Evolutionary conservation across 768 basidiomycete species (phyloP).

Genomic region (Lentinula lateritia): DNA sequence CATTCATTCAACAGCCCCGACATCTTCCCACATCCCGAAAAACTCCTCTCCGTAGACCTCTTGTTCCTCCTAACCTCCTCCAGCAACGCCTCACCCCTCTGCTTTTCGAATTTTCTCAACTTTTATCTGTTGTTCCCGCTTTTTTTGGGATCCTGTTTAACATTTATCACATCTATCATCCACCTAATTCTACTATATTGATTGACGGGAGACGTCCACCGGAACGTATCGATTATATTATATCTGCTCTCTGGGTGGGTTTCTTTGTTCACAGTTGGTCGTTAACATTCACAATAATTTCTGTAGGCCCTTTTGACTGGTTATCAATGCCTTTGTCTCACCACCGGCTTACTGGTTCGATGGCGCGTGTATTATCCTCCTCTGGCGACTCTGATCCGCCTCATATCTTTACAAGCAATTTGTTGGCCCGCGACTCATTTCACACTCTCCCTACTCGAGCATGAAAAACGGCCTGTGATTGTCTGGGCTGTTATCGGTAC

Average conservation of each 20-base stretch:
- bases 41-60: slow-evolving; percentile 40
- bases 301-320: slow-evolving; percentile 78
- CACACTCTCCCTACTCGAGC: slow-evolving; percentile 70
- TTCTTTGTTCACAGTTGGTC: neutral
- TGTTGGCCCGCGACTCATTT: slow-evolving; percentile 94
- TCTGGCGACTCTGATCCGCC: slow-evolving; percentile 81
- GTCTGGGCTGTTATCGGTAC: slow-evolving; percentile 90
- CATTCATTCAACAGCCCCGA: slow-evolving; percentile 36
- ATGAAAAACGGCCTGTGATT: slow-evolving; percentile 67
- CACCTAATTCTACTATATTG: slow-evolving; percentile 26
- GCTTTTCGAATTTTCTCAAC: slow-evolving; percentile 65
- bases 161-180: slow-evolving; percentile 44
- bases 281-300: slow-evolving; percentile 1
- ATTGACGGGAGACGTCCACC: slow-evolving; percentile 29
- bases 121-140: slow-evolving; percentile 71
- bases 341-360: slow-evolving; percentile 82
- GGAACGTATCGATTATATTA: slow-evolving; percentile 56
- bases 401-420: slow-evolving; percentile 89
- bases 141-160: slow-evolving; percentile 61
- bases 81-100: slow-evolving; percentile 47
- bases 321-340: slow-evolving; percentile 81
- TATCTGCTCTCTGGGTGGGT: slow-evolving; percentile 70
- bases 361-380: slow-evolving; percentile 92
- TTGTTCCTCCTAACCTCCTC: slow-evolving; percentile 43
- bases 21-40: slow-evolving; percentile 70